Evolutionary conservation across 2,329 filamentous ascomycete species (phyloP).

Genomic region (Trichocomaceae sp.): DNA sequence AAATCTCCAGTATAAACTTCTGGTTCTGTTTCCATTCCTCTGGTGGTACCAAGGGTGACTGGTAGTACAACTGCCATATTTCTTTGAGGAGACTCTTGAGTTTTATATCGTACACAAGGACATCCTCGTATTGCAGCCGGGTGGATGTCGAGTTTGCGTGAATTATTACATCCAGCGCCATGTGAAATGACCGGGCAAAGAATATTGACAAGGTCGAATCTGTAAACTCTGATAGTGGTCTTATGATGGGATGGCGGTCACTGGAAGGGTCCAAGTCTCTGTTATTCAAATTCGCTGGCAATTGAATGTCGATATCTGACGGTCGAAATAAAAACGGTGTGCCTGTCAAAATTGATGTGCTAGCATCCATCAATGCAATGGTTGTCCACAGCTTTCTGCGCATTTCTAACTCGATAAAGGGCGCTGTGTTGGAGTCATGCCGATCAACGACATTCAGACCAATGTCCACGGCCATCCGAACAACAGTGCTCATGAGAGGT

Average conservation of each 20-base stretch:
- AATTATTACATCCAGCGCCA: conserved; percentile 14
- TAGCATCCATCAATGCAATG: conserved; percentile 51
- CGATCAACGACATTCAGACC: conserved; percentile 45
- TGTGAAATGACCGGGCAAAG: conserved; percentile 5
- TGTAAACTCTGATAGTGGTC: conserved; percentile 22
- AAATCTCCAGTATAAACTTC: conserved; percentile 21
- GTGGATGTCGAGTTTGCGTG: conserved; percentile 16
- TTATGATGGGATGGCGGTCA: conserved; percentile 19
- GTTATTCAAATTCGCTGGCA: conserved; percentile 48
- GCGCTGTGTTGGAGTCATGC: conserved; percentile 27
- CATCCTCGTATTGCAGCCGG: conserved; percentile 13
- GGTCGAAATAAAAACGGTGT: conserved; percentile 44
- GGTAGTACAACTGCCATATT: conserved; percentile 7
- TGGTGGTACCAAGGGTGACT: neutral
- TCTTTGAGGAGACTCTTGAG: conserved; percentile 14
- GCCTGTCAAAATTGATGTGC: conserved; percentile 50
- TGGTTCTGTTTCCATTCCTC: conserved; percentile 15
- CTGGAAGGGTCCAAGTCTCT: conserved; percentile 37
- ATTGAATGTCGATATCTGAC: conserved; percentile 43
- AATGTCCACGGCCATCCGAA: conserved; percentile 48
- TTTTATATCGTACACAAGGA: conserved; percentile 13
- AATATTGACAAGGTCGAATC: conserved; percentile 20
- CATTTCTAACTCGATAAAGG: conserved; percentile 38
- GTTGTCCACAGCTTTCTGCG: conserved; percentile 53
- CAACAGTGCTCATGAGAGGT: conserved; percentile 29